Evolutionary conservation across 2,329 filamentous ascomycete genomes (phyloP), one percentile per base, ranked within the genome.

Genomic region (Claviceps quebecensis): DNA sequence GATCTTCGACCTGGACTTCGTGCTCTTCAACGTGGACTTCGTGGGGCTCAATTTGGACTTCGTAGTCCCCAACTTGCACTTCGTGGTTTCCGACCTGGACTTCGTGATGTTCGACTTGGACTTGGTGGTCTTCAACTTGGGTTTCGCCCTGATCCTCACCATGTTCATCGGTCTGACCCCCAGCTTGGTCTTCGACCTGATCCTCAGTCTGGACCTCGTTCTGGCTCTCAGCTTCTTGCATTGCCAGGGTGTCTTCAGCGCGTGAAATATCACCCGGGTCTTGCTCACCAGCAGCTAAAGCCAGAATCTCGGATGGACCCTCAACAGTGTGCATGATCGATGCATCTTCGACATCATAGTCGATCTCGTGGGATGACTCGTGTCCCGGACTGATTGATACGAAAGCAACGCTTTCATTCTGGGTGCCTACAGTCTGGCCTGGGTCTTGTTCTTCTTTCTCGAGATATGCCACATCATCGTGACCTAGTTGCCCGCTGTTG

Each of bases 311-410:
- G 16, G 49, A n/a, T 39, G 26, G 34, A 40, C 17, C 36, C 5
- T 47, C 48, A 4, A 29, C 16, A 22, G 16, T 23, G 14, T 9
- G 49, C 8, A 53, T 43, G 16, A 39, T 17, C 16, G 29, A 36
- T 17, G 48, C 26, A 38, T 60, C 58, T 11, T 56, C 58, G 39
- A 67, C 61, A 37, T 70, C 66, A 47, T 68, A 67, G 43, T 65
- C 66, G 26, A 66, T 67, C 47, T 71, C 68, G 40, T 69, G 66
- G 13, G 52, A 59, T 19, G 45, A 39, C 16, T 52, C 52, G 36
- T 49, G 52, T 17, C 34, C 38, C 11, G 54, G 51, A 23, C 39
- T 40, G 9, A 44, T 41, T 9, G 56, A 51, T 14, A 55, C 51
- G 19, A 51, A 43, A 34, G 48, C 53, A 37, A 52, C 41, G 23